A percentile compares a stretch with the other conserved stretches of the same genome.
These are phyloP conservation scores for Pythium dissimile DNA, from an alignment of 352 stramenopile genomes.

Conservation along the genomic window DNA sequence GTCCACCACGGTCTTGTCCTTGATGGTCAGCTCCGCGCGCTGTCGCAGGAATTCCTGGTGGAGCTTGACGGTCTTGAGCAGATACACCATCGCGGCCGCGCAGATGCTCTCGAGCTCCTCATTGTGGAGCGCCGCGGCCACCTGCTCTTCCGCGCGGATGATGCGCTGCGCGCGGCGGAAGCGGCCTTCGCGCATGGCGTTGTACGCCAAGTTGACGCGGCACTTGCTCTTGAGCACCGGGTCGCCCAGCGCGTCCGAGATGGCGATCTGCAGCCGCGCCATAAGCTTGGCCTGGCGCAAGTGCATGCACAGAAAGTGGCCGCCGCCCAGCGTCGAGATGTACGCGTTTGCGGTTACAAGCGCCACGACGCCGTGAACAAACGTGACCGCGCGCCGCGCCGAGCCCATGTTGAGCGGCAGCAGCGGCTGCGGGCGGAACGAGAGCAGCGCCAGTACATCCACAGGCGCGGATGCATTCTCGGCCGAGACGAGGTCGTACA, in stretches of 20 bases:
- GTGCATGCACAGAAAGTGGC: conserved; percentile 77
- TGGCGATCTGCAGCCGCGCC: conserved; percentile 75
- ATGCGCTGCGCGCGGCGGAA: conserved; percentile 58
- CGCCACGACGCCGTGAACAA: conserved; percentile 67
- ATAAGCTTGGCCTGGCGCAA: conserved; percentile 66
- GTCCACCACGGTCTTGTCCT: conserved; percentile 41
- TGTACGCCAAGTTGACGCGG: conserved; percentile 79
- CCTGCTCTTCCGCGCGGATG: conserved; percentile 38
- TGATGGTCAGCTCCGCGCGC: conserved; percentile 16
- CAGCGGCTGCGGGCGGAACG: conserved; percentile 41
- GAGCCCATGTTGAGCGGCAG: conserved; percentile 61
- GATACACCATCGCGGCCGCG: conserved; percentile 57
- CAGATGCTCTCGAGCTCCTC: conserved; percentile 59
- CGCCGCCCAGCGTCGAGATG: conserved; percentile 77
- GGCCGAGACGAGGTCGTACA: conserved; percentile 2
- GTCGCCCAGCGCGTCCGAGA: conserved; percentile 69
- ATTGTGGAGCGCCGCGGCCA: conserved; percentile 46
- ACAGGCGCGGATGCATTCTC: too few species aligned
- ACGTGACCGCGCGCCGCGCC: conserved; percentile 52
- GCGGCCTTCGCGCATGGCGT: conserved; percentile 61
- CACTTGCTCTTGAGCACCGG: conserved; percentile 80
- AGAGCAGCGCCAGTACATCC: conserved; percentile 32
- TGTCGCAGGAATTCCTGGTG: conserved; percentile 48
- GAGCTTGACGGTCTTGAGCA: conserved; percentile 61
- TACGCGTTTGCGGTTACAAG: conserved; percentile 82